Evolutionary conservation across 2,329 filamentous ascomycete species (phyloP), one percentile per base, ranked within the genome.

Genomic region (Pestalotiopsis sp.): DNA sequence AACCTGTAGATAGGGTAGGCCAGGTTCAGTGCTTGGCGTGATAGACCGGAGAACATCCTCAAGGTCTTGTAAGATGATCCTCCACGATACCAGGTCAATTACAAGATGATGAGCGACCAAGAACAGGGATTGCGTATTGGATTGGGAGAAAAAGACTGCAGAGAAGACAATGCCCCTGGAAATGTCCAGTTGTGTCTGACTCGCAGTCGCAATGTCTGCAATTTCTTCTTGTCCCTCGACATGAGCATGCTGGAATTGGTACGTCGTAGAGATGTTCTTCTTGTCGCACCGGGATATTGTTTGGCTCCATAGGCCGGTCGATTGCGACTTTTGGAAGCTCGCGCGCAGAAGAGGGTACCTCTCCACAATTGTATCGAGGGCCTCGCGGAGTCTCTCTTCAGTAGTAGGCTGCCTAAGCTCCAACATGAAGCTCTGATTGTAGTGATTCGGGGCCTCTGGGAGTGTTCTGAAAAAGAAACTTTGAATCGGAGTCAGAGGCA

Each of bases 71-170:
- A 84, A 72, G 1, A 85, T 74, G 23, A 83, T 77, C 7, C 81
- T 76, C 84, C 84, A 86, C 0, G 82, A 83, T 1, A 85, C 81
- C 4, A 85, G 72, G 65, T 85, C 83, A 17, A 85, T 77, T 1
- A 81, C 77, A 0, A 82, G 72, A 67, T 83, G 81, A 14, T 82
- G 80, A 1, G 75, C 77, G 6, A 76, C 72, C 9, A 83, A 64
- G 5, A 77, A 79, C 0, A 81, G 61, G 1, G 73, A 58, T 41
- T 78, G 78, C 7, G 71, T 31, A 4, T 67, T 68, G 1, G 67
- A 13, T n/a, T 63, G 9, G 2, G 70, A 69, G 3, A 79, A 74
- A 3, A 76, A 62, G 57, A 72, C 72, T 17, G 70, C 73, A 0
- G 73, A 73, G 56, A 77, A 69, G 3, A 78, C 68, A 1, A 76